A percentile compares a stretch with the other conserved stretches of the same genome.
phyloP scores from a whole-genome alignment of 2,329 filamentous ascomycete genomes.

The Colletotrichum liriopes region DNA sequence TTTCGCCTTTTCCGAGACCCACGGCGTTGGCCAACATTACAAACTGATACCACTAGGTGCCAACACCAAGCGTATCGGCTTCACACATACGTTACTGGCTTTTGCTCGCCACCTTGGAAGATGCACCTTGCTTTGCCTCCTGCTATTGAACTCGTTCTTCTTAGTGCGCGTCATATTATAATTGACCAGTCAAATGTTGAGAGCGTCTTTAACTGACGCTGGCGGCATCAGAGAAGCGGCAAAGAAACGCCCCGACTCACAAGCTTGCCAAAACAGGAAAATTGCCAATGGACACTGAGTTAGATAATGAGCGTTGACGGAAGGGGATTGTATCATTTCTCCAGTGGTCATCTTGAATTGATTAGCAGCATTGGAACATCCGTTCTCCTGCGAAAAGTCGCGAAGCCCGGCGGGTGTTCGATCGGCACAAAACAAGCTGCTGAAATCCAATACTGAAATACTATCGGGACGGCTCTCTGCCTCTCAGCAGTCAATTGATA shows the following conservation, averaged over 20 bases:
- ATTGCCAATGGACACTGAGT: too few relatives aligned
- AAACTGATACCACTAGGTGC: not conserved
- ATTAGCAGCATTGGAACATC: too few relatives aligned
- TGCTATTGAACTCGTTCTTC: not conserved
- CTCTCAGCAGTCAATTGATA: not conserved
- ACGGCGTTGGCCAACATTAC: not conserved
- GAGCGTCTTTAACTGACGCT: not conserved
- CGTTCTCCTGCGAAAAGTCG: too few relatives aligned
- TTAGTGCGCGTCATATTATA: not conserved
- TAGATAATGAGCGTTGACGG: too few relatives aligned
- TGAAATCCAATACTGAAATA: too few relatives aligned
- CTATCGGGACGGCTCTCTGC: too few relatives aligned
- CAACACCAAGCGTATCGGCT: not conserved
- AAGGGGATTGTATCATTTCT: too few relatives aligned
- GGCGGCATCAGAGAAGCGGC: not conserved
- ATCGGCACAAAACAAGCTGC: too few relatives aligned
- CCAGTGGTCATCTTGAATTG: too few relatives aligned
- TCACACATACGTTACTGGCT: not conserved
- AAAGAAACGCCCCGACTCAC: too few relatives aligned
- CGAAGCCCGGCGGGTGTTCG: too few relatives aligned
- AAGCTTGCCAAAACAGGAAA: too few relatives aligned
- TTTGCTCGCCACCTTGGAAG: not conserved
- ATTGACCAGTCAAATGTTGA: not conserved
- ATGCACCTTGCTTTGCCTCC: not conserved
- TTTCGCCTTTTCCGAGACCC: not conserved